phyloP scores from a whole-genome alignment of 176 grass and related monocot genomes.

The Oryza meyeriana region DNA sequence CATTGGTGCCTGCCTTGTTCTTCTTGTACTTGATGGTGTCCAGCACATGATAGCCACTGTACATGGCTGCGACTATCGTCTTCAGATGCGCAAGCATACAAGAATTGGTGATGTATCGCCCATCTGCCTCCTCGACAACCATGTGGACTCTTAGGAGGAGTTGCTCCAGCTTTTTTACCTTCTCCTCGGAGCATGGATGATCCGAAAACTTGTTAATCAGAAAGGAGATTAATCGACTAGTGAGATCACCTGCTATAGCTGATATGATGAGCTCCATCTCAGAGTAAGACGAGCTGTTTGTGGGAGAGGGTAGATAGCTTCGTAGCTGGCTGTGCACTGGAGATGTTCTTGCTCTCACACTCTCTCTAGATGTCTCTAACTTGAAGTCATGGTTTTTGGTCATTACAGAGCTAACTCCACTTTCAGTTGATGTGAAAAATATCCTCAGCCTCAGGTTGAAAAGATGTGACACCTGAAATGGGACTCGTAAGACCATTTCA shows the following conservation, averaged over 20 bases:
- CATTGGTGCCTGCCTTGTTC: background rate
- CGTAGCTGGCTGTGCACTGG: background rate
- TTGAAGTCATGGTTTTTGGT: background rate
- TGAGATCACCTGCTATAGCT: background rate
- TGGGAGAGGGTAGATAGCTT: background rate
- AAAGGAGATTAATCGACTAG: background rate
- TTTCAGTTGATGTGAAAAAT: background rate
- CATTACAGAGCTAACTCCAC: background rate
- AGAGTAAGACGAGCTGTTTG: background rate
- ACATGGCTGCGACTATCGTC: background rate
- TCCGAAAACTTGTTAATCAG: background rate
- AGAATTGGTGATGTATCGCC: background rate
- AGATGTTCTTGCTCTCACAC: background rate
- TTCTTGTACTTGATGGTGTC: background rate
- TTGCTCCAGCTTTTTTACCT: background rate
- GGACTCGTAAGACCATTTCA: background rate
- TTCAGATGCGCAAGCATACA: constrained; percentile 1
- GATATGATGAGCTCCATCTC: constrained; percentile 3
- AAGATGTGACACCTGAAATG: background rate
- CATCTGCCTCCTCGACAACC: background rate
- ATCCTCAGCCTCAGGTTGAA: background rate
- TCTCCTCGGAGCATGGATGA: background rate
- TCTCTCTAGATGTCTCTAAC: background rate
- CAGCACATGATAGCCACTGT: background rate
- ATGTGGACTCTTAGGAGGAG: background rate